Evolutionary conservation across 2,329 filamentous ascomycete genomes (phyloP).

Genomic region (Fusarium vanettenii): DNA sequence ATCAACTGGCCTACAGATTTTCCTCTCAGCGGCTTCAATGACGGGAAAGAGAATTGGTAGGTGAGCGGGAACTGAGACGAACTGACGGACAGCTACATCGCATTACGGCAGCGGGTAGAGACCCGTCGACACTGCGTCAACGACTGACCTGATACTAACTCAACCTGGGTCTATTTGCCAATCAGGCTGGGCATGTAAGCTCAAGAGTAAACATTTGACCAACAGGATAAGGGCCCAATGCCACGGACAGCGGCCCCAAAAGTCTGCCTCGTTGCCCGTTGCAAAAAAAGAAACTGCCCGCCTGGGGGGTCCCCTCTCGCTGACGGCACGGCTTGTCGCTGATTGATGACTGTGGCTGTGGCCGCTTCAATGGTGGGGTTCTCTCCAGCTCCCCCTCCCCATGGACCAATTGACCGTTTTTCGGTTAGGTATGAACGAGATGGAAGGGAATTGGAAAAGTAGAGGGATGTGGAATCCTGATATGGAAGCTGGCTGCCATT

Average conservation of each 20-base stretch:
- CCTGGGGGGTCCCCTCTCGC: not conserved
- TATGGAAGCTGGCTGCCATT: not conserved
- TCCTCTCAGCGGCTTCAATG: slow-evolving; percentile 9
- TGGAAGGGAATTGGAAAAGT: not conserved
- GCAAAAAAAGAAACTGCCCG: not conserved
- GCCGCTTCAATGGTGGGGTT: not conserved
- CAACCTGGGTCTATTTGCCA: not conserved
- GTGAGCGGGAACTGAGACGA: not conserved
- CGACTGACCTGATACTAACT: not conserved
- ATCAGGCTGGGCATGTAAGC: not conserved
- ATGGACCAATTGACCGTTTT: not conserved
- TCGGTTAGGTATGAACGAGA: not conserved
- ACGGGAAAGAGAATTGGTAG: not conserved
- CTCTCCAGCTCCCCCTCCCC: not conserved
- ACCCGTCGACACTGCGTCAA: not conserved
- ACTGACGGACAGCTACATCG: not conserved
- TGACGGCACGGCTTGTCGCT: not conserved
- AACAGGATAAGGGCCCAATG: not conserved
- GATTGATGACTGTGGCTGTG: not conserved
- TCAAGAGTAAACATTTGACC: not conserved
- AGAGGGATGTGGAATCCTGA: not conserved
- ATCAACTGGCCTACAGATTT: slow-evolving; percentile 5
- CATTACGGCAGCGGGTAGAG: not conserved
- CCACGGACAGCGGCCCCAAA: not conserved
- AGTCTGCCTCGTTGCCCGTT: not conserved